Conservation (phyloP, 169 alveolate species). For the Toxoplasma gondii region DNA sequence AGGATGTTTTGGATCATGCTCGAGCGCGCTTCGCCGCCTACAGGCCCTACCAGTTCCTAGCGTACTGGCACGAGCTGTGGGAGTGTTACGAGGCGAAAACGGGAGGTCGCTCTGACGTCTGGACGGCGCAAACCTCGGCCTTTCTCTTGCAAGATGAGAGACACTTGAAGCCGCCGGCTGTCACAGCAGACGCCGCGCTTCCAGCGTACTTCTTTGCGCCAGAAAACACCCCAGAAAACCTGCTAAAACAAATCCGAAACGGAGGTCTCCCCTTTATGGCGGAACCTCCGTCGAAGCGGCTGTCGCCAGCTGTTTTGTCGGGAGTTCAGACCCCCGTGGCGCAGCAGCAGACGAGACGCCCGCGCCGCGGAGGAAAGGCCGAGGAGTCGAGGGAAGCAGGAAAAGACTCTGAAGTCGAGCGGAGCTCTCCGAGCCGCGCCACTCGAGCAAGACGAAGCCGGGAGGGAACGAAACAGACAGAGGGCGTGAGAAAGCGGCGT, state of each 20-base stretch:
- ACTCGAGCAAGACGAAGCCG: too few relatives aligned
- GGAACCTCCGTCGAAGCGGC: background rate
- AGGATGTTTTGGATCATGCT: conserved; percentile 30
- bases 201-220: background rate
- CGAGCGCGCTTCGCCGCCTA: conserved; percentile 19
- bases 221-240: background rate
- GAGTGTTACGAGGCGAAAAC: conserved; percentile 3
- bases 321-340: too few relatives aligned
- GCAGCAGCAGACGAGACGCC: too few relatives aligned
- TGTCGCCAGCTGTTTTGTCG: background rate
- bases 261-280: background rate
- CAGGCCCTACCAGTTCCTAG: conserved; percentile 57
- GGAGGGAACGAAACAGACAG: too few relatives aligned
- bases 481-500: too few relatives aligned
- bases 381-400: too few relatives aligned
- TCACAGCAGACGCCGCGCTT: background rate
- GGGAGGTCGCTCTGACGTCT: background rate
- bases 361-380: too few relatives aligned
- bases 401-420: too few relatives aligned
- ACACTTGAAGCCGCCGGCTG: background rate
- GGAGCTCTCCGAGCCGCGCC: too few relatives aligned
- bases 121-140: background rate
- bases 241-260: background rate
- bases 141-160: background rate
- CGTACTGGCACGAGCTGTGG: conserved; percentile 62